Conservation (phyloP, 257 asterid genomes). For the Cordia subcordata region DNA sequence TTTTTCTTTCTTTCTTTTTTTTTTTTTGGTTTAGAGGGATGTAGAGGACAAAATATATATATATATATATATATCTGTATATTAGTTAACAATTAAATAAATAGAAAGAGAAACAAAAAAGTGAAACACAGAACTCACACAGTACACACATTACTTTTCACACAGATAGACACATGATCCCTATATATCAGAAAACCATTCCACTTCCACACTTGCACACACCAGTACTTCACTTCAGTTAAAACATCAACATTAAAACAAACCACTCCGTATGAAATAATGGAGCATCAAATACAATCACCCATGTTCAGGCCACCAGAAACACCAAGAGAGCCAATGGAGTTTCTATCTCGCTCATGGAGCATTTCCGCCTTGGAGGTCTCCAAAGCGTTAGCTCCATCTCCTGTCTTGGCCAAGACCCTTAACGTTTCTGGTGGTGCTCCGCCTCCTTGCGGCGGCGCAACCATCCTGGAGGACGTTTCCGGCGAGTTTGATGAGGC, state of each 20-base stretch:
- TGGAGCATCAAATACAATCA: slow-evolving; percentile 43
- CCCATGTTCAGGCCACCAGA: slow-evolving; percentile 68
- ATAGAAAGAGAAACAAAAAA: too few relatives aligned
- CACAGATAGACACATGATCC: too few relatives aligned
- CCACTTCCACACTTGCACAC: too few relatives aligned
- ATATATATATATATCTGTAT: too few relatives aligned
- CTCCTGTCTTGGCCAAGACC: slow-evolving; percentile 30
- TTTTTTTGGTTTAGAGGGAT: too few relatives aligned
- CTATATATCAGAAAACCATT: too few relatives aligned
- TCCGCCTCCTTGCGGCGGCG: slow-evolving; percentile 23
- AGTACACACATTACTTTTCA: too few relatives aligned
- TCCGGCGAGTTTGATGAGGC: slow-evolving; percentile 53
- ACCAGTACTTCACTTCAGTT: neutral
- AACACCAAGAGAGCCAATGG: slow-evolving; percentile 93
- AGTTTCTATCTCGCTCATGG: slow-evolving; percentile 94
- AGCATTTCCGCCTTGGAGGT: slow-evolving; percentile 76
- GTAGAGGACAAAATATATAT: too few relatives aligned
- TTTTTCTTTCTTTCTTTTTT: too few relatives aligned
- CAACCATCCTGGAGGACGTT: slow-evolving; percentile 50
- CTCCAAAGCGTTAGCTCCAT: slow-evolving; percentile 58
- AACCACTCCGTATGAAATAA: slow-evolving; percentile 19
- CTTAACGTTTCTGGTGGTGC: slow-evolving; percentile 6
- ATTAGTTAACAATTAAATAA: too few relatives aligned
- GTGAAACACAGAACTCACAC: too few relatives aligned
- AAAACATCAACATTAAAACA: slow-evolving; percentile 4